Base-by-base conservation (phyloP, 345 rosid genomes). In the Trapa incisa region DNA sequence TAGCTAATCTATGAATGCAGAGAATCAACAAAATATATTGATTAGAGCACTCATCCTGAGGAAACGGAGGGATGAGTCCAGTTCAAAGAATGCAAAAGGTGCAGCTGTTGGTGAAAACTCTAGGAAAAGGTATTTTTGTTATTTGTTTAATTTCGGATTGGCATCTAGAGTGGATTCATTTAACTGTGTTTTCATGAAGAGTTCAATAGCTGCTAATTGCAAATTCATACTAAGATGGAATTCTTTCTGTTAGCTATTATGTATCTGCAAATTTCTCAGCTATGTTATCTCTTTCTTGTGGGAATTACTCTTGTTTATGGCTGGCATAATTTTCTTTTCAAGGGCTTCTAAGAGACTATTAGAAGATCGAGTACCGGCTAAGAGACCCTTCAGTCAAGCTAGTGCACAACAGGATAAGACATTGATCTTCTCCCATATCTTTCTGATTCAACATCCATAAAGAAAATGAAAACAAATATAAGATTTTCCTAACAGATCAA, bases 1-100 rank as follows among this genome's bases (percentile, higher is more conserved):
- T 41, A 3, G 7, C 43, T 41, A 2, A 41, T 37, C 56, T 70
- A 74, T 41, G 65, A 70, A 47, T 77, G 22, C 87, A 88, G 98
- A 81, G 73, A 81, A 77, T 56, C 98, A 90, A 83, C 85, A 87
- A 69, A 93, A 93, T 76, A 93, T 90, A 77, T 73, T 93, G 70
- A 90, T 93, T 68, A 83, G 98, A 80, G 86, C 98, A 0, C 98
- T 93, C 64, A 77, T 80, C 72, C 74, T 89, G 47, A 85, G 80
- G 83, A 87, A 84, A 72, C 92, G 81, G 64, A 90, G 77, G 78
- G 80, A 82, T 56, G 90, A 87, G 70, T 73, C 90, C 64, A 74
- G 77, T 72, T 80, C 83, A 3, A 92, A 86, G 80, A 87, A 76
- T 41, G 77, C 67, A 16, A 89, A 87, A 73, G 84, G 76, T 62